phyloP scores from a whole-genome alignment of 306 rosid species.

The Clitoria ternatea region DNA sequence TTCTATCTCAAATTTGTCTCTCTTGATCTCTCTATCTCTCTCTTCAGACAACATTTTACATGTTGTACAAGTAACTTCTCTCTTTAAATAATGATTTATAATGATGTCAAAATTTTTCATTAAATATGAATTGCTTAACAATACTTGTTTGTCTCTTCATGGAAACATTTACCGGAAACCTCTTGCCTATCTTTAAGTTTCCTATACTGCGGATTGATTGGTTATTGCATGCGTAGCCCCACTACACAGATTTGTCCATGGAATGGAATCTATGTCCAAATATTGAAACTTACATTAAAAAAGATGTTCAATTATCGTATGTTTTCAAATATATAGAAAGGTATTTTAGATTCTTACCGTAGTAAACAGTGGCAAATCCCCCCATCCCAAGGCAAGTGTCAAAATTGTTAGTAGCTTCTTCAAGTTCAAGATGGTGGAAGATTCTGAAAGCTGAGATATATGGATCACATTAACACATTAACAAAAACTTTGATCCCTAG shows the following conservation, averaged over 20 bases:
- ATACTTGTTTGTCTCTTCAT: conserved; percentile 37
- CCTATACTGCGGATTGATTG: too few species aligned
- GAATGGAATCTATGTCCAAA: too few species aligned
- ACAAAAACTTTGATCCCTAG: neutral
- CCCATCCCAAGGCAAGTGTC: conserved; percentile 49
- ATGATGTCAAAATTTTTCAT: too few species aligned
- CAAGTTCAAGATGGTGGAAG: conserved; percentile 22
- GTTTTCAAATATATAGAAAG: too few species aligned
- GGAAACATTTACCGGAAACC: conserved; percentile 57
- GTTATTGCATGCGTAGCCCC: too few species aligned
- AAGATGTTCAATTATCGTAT: too few species aligned
- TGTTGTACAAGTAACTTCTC: too few species aligned
- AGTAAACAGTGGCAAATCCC: conserved; percentile 56
- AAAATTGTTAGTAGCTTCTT: conserved; percentile 46
- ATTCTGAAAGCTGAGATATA: conserved; percentile 18
- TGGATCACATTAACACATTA: neutral
- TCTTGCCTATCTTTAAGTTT: conserved; percentile 48
- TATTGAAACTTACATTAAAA: too few species aligned
- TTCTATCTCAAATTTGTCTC: too few species aligned
- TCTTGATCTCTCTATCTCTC: too few species aligned
- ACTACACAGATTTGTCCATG: neutral
- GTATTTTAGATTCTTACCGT: conserved; percentile 35
- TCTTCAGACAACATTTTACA: too few species aligned
- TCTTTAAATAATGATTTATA: too few species aligned
- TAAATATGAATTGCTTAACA: conserved; percentile 53